A percentile compares a stretch with the other conserved stretches of the same genome.
Evolutionary conservation across 2,329 filamentous ascomycete species (phyloP).

Genomic region (Pseudopyricularia javanii): DNA sequence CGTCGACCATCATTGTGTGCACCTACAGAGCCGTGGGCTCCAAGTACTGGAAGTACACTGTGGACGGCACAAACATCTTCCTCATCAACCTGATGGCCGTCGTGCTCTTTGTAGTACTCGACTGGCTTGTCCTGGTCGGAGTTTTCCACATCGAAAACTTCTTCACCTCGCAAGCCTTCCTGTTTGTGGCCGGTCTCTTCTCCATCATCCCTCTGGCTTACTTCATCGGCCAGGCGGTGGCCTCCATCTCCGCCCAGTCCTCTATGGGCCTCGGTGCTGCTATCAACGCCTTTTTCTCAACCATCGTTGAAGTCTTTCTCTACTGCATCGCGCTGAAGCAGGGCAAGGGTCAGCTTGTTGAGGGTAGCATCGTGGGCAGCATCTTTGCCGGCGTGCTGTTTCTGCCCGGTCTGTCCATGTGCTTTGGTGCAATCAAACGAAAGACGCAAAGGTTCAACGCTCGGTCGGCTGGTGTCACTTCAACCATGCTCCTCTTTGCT

Average conservation of each 20-base stretch:
- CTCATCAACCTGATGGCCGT: slow-evolving; percentile 92
- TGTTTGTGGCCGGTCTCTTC: slow-evolving; percentile 68
- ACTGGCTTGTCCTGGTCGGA: slow-evolving; percentile 70
- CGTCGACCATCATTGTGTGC: slow-evolving; percentile 74
- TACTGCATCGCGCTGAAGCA: slow-evolving; percentile 91
- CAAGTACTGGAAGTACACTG: slow-evolving; percentile 98
- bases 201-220: slow-evolving; percentile 96
- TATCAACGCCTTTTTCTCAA: slow-evolving; percentile 97
- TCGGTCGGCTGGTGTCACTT: slow-evolving; percentile 88
- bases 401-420: slow-evolving; percentile 92
- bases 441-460: slow-evolving; percentile 99
- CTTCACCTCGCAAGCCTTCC: slow-evolving; percentile 71
- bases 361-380: slow-evolving; percentile 93
- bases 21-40: slow-evolving; percentile 90
- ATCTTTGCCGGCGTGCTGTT: slow-evolving; percentile 96
- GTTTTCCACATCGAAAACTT: slow-evolving; percentile 57
- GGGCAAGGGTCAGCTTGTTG: slow-evolving; percentile 84
- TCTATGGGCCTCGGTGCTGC: slow-evolving; percentile 97
- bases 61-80: slow-evolving; percentile 98
- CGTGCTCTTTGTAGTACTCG: slow-evolving; percentile 88
- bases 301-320: slow-evolving; percentile 91
- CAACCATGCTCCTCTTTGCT: slow-evolving; percentile 94
- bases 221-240: slow-evolving; percentile 96
- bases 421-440: slow-evolving; percentile 91
- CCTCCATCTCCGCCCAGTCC: slow-evolving; percentile 95